Evolutionary conservation across 2,329 filamentous ascomycete genomes (phyloP), one percentile per base, ranked within the genome.

Genomic region (Colletotrichum lupini): DNA sequence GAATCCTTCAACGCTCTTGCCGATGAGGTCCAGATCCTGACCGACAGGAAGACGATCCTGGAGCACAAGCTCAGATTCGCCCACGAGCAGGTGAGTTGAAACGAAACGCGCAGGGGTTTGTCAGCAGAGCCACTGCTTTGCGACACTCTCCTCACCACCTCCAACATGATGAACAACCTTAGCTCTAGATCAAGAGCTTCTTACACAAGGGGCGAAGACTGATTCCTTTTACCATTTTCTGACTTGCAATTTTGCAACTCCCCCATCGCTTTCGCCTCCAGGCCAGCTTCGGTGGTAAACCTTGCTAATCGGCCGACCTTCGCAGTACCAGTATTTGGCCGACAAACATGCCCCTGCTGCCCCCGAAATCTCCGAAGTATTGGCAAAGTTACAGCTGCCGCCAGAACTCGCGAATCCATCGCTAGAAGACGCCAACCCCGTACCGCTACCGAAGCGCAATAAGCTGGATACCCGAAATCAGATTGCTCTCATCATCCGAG

Each of bases 141-240:
- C 68, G 55, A 74, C 65, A 53, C 52, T 28, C 57, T 16, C 32
- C 58, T 58, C 67, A 68, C 56, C 67, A 42, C 66, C 59, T 77
- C 66, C 70, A 70, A 46, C 56, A 85, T 87, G 85, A 87, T 85
- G 83, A 84, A 76, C 79, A 79, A 78, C 81, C 81, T 93, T 94
- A 94, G 93, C 93, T 95, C 93, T 94, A 94, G 93, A 94, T 93
- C 92, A 92, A 87, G 88, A 94, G 91, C 87, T 89, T 85, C 87
- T 80, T 35, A 76, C 75, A 75, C 74, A 78, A 82, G 86, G 85
- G 87, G 85, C 86, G 80, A 83, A 90, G 92, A 93, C 87, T 86
- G 91, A 93, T 83, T 90, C 81, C 76, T 80, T 81, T 81, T 79
- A 82, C 77, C 81, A 85, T 78, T 80, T 79, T 81, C 84, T 85